phyloP scores from a whole-genome alignment of 2,329 filamentous ascomycete genomes.

The Exophiala viscosa region DNA sequence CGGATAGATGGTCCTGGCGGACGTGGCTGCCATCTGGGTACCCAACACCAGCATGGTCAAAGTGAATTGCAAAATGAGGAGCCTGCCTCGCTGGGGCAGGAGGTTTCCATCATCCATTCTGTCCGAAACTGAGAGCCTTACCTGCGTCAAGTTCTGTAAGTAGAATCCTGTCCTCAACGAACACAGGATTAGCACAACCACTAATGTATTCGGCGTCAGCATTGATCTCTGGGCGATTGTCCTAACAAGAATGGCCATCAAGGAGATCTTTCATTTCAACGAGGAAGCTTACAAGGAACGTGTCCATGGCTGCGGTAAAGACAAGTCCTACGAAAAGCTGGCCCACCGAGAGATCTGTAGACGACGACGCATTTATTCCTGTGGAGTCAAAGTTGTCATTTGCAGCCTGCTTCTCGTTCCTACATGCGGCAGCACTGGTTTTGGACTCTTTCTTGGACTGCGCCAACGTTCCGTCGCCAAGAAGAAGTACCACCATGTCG shows the following conservation, averaged over 20 bases:
- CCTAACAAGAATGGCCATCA: neutral
- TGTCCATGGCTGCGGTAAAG: neutral
- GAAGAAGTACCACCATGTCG: neutral
- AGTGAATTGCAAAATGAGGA: too few species aligned
- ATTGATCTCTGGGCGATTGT: neutral
- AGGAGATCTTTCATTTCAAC: neutral
- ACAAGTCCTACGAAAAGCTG: neutral
- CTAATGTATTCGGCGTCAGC: too few species aligned
- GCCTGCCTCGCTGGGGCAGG: too few species aligned
- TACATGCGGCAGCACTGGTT: neutral
- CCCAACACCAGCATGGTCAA: too few species aligned
- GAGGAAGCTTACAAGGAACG: neutral
- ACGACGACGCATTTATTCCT: neutral
- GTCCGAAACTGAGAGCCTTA: too few species aligned
- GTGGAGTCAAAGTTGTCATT: neutral
- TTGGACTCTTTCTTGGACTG: neutral
- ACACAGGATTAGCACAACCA: too few species aligned
- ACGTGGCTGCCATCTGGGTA: too few species aligned
- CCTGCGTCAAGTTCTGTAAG: too few species aligned
- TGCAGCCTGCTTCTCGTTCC: neutral
- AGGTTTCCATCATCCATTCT: too few species aligned
- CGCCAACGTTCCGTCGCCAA: neutral
- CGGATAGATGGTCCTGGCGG: too few species aligned
- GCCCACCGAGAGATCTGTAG: neutral
- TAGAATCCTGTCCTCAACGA: too few species aligned